phyloP scores from a whole-genome alignment of 805 yeast species.

The Naumovozyma dairenensis region DNA sequence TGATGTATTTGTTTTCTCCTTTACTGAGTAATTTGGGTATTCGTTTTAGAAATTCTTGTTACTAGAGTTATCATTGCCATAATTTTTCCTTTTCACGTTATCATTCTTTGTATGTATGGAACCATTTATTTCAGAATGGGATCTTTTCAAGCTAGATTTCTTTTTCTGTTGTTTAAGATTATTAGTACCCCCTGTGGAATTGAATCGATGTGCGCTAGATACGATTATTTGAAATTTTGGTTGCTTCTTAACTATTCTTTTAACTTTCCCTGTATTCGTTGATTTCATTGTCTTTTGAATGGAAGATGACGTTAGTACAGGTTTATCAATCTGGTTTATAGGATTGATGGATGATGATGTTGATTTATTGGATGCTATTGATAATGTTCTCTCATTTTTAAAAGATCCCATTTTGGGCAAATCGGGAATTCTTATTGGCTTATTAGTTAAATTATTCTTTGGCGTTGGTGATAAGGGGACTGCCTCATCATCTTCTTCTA shows the following conservation, averaged over 20 bases:
- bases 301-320: not conserved
- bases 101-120: conserved; percentile 5
- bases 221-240: conserved; percentile 30
- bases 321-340: not conserved
- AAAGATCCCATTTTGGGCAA: conserved; percentile 31
- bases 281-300: not conserved
- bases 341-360: not conserved
- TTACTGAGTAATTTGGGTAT: too few species aligned
- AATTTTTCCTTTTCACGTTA: conserved; percentile 3
- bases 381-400: conserved; percentile 16
- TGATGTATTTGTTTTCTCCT: too few species aligned
- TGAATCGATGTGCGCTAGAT: conserved; percentile 27
- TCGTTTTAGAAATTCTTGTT: too few species aligned
- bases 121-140: conserved; percentile 19
- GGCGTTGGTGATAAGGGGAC: conserved; percentile 29
- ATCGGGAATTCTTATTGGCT: conserved; percentile 21
- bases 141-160: conserved; percentile 16
- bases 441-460: conserved; percentile 12
- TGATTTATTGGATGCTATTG: conserved; percentile 4
- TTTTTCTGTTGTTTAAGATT: conserved; percentile 3
- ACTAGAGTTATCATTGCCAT: too few species aligned
- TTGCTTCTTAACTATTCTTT: conserved; percentile 18
- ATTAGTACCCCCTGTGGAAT: conserved; percentile 9
- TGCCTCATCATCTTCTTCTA: too few species aligned
- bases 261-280: conserved; percentile 7